Base-by-base conservation (phyloP, 257 asterid genomes). In the Ajuga chamaepitys region DNA sequence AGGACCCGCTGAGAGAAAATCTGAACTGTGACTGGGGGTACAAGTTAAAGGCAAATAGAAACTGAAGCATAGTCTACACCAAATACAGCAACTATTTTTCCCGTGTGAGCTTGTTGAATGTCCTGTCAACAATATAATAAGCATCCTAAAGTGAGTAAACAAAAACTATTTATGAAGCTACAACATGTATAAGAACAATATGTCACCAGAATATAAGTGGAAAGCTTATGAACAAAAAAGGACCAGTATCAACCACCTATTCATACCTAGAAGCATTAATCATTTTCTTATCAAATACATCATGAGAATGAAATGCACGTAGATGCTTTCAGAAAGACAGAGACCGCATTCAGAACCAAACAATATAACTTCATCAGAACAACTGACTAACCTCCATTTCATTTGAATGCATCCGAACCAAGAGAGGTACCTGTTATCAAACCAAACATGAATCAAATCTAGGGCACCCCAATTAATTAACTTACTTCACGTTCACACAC, bases 21-120 rank as follows among this genome's bases (percentile, higher is more conserved):
- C 56, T 25, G 47, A 58, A 68, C 9, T 68, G 13, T 38, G 47
- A 16, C 22, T 13, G 22, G 28, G 45, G 32, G 40, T 40, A 45
- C 24, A 35, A 60, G 50, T 62, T 18, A 54, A 57, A 58, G 18
- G 50, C 62, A 58, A 44, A 16, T 5, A 51, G 13, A 38, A 57
- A 30, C 99, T 80, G 99, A 83, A 34, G 99, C 95, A 82, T 97
- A 94, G 75, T 88, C 99, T 64, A 90, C 90, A 42, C 99, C 99
- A 85, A 88, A 90, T 63, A 94, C 99, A 74, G 99, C 99, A 79
- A 94, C 97, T 67, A 94, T 94, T 74, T 94, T 96, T 71, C 99
- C 99, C 5, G 99, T 95, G 76, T 90, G 97, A 64, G 97, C 99
- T 80, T 94, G 97, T 80, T 86, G 95, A 66, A 94, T 94, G 78